Percentiles rank a stretch among this genome's conserved stretches.
Conservation (phyloP, 495 filamentous ascomycete species). For the Aspergillus baeticus region DNA sequence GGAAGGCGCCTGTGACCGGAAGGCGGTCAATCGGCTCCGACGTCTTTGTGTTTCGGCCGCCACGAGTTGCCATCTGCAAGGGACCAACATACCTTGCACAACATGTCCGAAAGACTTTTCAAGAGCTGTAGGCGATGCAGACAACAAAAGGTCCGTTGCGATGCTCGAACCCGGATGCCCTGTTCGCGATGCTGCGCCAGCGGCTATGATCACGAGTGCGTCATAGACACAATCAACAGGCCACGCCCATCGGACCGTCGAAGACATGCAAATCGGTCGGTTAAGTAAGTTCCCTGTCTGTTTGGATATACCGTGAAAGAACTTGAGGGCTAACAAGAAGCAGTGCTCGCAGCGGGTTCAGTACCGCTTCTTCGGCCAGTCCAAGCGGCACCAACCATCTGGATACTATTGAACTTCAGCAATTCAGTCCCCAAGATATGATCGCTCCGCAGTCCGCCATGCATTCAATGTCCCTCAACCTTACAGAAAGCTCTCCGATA, state of each 20-base stretch:
- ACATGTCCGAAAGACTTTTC: conserved; percentile 35
- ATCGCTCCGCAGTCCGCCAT: conserved; percentile 41
- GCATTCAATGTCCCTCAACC: conserved; percentile 45
- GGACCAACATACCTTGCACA: not conserved
- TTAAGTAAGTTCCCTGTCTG: conserved; percentile 1
- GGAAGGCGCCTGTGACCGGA: not conserved
- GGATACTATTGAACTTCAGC: conserved; percentile 35
- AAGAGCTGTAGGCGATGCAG: conserved; percentile 45
- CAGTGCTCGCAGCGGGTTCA: not conserved
- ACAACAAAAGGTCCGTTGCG: conserved; percentile 44
- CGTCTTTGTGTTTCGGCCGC: not conserved
- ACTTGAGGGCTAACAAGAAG: not conserved
- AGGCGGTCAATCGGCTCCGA: conserved; percentile 4
- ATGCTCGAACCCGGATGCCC: conserved; percentile 41
- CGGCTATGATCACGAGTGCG: conserved; percentile 41
- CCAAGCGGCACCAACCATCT: conserved; percentile 11
- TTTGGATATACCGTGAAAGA: not conserved
- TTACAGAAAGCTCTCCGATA: conserved; percentile 37
- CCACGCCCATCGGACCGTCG: conserved; percentile 29
- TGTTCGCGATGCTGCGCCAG: conserved; percentile 40
- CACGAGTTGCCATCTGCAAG: not conserved
- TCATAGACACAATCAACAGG: conserved; percentile 38
- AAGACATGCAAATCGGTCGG: conserved; percentile 15
- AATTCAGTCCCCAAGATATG: conserved; percentile 43
- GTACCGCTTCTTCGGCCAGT: not conserved